Percentiles rank a stretch among this genome's conserved stretches.
phyloP scores from a whole-genome alignment of 192 early-diverging fungal species.

The Phycomyces blakesleeanus region DNA sequence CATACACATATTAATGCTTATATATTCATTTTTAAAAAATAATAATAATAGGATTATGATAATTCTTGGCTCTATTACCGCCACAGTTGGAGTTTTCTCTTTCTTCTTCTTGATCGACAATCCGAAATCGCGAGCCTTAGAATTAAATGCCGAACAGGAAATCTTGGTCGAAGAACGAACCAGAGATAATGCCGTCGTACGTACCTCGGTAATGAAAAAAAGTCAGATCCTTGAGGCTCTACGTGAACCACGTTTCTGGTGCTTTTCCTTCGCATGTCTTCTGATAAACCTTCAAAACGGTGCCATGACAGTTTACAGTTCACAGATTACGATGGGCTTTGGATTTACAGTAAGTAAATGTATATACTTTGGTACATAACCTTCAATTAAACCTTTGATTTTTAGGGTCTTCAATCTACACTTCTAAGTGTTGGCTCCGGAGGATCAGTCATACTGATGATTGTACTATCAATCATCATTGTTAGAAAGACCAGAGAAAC shows the following conservation, averaged over 20 bases:
- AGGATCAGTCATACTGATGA: conserved; percentile 16
- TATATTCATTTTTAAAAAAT: too few relatives aligned
- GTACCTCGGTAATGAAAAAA: conserved; percentile 16
- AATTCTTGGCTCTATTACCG: conserved; percentile 19
- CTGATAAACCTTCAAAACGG: conserved; percentile 29
- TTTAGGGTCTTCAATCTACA: conserved; percentile 19
- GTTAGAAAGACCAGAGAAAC: conserved; percentile 8
- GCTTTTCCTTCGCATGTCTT: conserved; percentile 7
- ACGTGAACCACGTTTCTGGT: conserved; percentile 23
- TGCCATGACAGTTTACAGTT: conserved; percentile 28
- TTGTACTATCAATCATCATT: conserved; percentile 5
- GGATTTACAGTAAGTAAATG: conserved; percentile 23
- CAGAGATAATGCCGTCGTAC: conserved; percentile 25
- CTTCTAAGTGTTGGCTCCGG: conserved; percentile 19
- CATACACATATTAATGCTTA: too few relatives aligned
- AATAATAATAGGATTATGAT: conserved; percentile 30
- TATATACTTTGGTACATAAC: too few relatives aligned
- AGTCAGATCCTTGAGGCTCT: conserved; percentile 24
- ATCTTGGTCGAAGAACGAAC: conserved; percentile 27
- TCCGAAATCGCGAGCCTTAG: conserved; percentile 18
- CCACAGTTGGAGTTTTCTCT: conserved; percentile 14
- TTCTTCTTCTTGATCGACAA: conserved; percentile 35
- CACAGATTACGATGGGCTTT: conserved; percentile 17
- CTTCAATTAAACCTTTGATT: too few relatives aligned
- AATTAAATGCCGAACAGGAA: conserved; percentile 27